Conservation (phyloP, 2,329 filamentous ascomycete genomes). For the Leptographium galeiforme region DNA sequence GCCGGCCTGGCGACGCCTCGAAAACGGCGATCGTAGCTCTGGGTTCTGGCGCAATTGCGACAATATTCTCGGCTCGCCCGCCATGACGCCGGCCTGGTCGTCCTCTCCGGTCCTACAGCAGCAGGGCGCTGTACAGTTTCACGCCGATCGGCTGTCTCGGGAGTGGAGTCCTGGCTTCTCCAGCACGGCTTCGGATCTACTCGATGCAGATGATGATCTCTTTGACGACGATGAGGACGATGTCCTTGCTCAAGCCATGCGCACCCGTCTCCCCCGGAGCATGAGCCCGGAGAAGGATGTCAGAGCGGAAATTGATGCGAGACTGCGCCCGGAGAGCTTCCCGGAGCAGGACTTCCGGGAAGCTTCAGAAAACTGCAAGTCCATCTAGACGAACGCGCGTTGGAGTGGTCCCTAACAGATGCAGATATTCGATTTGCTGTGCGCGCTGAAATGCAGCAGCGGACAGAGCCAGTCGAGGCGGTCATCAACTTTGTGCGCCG, state of each 20-base stretch:
- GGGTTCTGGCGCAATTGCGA: slow-evolving; percentile 48
- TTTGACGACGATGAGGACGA: slow-evolving; percentile 19
- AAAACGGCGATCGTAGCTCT: slow-evolving; percentile 43
- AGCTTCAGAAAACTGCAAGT: slow-evolving; percentile 37
- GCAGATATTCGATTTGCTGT: slow-evolving; percentile 79
- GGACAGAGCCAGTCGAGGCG: slow-evolving; percentile 70
- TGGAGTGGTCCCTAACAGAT: neutral
- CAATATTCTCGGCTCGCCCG: slow-evolving; percentile 32
- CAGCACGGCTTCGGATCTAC: slow-evolving; percentile 19
- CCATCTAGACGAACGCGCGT: neutral
- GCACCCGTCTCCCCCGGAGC: slow-evolving; percentile 42
- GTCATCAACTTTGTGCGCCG: slow-evolving; percentile 50
- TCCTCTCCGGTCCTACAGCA: neutral
- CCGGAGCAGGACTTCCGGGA: slow-evolving; percentile 16
- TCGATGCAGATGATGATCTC: slow-evolving; percentile 13
- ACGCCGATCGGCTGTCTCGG: slow-evolving; percentile 8
- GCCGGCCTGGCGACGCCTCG: slow-evolving; percentile 46
- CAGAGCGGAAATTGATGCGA: slow-evolving; percentile 21
- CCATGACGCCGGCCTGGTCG: slow-evolving; percentile 1
- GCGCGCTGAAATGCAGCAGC: slow-evolving; percentile 76
- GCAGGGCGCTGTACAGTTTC: neutral
- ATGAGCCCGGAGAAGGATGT: slow-evolving; percentile 39
- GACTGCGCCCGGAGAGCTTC: slow-evolving; percentile 6
- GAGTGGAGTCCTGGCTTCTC: slow-evolving; percentile 22
- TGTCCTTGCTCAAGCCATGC: slow-evolving; percentile 37